phyloP scores from a whole-genome alignment of 805 yeast species.

The Nakazawaea laoshanensis region DNA sequence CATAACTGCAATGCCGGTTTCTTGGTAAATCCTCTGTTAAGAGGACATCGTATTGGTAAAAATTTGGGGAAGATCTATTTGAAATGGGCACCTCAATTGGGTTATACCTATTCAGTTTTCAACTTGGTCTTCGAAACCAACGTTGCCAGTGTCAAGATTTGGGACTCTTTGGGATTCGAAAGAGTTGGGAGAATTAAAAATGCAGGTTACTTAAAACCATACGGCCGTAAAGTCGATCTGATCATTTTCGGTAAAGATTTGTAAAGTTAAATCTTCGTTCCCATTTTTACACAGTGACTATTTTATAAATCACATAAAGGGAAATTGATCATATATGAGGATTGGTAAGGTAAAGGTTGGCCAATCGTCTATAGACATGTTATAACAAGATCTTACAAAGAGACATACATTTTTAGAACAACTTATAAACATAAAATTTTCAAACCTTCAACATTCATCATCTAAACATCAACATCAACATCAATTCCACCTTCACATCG shows the following conservation, averaged over 20 bases:
- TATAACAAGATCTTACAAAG: too few species aligned
- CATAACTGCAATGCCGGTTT: constrained; percentile 89
- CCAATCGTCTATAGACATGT: too few species aligned
- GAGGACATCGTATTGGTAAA: constrained; percentile 61
- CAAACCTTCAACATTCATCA: too few species aligned
- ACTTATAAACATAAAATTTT: too few species aligned
- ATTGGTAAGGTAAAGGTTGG: too few species aligned
- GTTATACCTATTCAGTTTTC: constrained; percentile 78
- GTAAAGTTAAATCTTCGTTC: too few species aligned
- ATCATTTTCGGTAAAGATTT: constrained; percentile 66
- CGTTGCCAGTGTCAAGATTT: constrained; percentile 61
- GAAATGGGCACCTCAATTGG: constrained; percentile 66
- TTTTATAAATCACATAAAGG: too few species aligned
- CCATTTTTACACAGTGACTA: too few species aligned
- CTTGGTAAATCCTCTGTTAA: constrained; percentile 45
- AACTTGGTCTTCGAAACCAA: constrained; percentile 83
- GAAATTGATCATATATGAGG: too few species aligned
- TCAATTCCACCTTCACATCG: too few species aligned
- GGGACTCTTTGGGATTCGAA: constrained; percentile 82
- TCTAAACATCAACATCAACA: too few species aligned
- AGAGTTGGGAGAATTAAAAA: constrained; percentile 66
- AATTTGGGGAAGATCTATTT: constrained; percentile 63
- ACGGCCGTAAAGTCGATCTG: constrained; percentile 62
- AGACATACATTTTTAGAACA: too few species aligned
- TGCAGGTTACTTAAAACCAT: constrained; percentile 69